Conservation (phyloP, 169 alveolate genomes). For the Plasmodium cynomolgi region DNA sequence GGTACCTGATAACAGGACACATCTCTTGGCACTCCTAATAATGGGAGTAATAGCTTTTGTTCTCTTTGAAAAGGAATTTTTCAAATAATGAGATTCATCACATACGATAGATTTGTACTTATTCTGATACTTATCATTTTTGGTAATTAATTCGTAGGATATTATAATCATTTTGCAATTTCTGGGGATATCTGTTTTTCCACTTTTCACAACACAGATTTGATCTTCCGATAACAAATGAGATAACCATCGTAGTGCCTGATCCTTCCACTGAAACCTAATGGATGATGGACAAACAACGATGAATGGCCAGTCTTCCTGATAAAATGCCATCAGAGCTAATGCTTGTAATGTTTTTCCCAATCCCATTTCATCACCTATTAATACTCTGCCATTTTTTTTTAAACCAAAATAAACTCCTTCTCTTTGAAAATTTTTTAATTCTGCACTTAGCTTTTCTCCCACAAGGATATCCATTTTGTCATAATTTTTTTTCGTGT, state of each 20-base stretch:
- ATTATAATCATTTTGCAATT: slow-evolving; percentile 78
- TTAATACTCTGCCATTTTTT: slow-evolving; percentile 93
- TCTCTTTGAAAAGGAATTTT: slow-evolving; percentile 93
- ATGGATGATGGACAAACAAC: slow-evolving; percentile 96
- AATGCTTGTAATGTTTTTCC: slow-evolving; percentile 98
- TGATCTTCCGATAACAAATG: slow-evolving; percentile 81
- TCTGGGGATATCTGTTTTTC: slow-evolving; percentile 70
- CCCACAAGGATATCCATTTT: slow-evolving; percentile 75
- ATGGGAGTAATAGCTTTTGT: slow-evolving; percentile 92
- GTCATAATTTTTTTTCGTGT: slow-evolving; percentile 73
- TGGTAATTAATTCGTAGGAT: slow-evolving; percentile 86
- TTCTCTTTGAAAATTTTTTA: slow-evolving; percentile 93
- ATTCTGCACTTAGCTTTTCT: slow-evolving; percentile 78
- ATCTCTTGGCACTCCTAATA: slow-evolving; percentile 90
- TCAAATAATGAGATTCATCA: slow-evolving; percentile 98
- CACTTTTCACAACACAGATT: slow-evolving; percentile 79
- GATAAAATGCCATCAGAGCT: slow-evolving; percentile 92
- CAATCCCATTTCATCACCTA: slow-evolving; percentile 99
- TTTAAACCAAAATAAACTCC: slow-evolving; percentile 95
- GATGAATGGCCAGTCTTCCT: slow-evolving; percentile 95
- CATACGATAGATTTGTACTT: slow-evolving; percentile 87
- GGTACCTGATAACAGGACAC: slow-evolving; percentile 94
- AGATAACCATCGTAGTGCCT: slow-evolving; percentile 93
- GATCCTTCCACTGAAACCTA: slow-evolving; percentile 95
- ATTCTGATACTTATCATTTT: slow-evolving; percentile 78